Evolutionary conservation across 164 flowering plant genomes (phyloP).

Genomic region (Vitis rupestris): DNA sequence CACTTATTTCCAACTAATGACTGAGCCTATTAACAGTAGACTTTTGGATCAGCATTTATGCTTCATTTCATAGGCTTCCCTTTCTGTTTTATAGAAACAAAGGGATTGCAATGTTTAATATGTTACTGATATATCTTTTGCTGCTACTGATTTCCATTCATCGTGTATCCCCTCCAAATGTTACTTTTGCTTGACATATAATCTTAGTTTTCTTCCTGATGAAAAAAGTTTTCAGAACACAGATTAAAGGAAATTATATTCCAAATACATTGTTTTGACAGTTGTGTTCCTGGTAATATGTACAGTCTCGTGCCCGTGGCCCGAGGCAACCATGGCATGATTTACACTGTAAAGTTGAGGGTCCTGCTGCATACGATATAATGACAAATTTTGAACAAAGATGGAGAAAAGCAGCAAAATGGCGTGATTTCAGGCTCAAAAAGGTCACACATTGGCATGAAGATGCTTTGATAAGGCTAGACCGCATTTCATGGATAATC

Average conservation of each 20-base stretch:
- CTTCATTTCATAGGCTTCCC: too few species aligned
- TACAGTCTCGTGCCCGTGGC: conserved; percentile 35
- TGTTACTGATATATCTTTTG: too few species aligned
- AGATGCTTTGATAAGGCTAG: conserved; percentile 68
- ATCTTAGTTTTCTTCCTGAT: background rate
- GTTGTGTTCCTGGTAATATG: conserved; percentile 9
- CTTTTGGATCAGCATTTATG: too few species aligned
- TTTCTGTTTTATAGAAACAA: too few species aligned
- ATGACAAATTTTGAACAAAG: conserved; percentile 75
- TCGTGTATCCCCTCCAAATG: too few species aligned
- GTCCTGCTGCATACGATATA: conserved; percentile 84
- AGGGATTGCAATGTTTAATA: too few species aligned
- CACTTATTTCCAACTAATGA: too few species aligned
- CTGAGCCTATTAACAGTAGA: too few species aligned
- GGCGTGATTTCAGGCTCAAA: conserved; percentile 56
- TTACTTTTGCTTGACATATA: too few species aligned
- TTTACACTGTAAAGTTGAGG: conserved; percentile 75
- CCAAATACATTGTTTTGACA: conserved; percentile 5
- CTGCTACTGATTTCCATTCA: too few species aligned
- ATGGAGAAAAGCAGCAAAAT: conserved; percentile 70
- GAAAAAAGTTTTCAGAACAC: too few species aligned
- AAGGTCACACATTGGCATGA: conserved; percentile 64
- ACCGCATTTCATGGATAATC: conserved; percentile 76
- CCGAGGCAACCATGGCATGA: conserved; percentile 96
- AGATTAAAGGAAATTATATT: background rate